Evolutionary conservation across 2,329 filamentous ascomycete species (phyloP), one percentile per base, ranked within the genome.

Genomic region (Catunica adiposa): DNA sequence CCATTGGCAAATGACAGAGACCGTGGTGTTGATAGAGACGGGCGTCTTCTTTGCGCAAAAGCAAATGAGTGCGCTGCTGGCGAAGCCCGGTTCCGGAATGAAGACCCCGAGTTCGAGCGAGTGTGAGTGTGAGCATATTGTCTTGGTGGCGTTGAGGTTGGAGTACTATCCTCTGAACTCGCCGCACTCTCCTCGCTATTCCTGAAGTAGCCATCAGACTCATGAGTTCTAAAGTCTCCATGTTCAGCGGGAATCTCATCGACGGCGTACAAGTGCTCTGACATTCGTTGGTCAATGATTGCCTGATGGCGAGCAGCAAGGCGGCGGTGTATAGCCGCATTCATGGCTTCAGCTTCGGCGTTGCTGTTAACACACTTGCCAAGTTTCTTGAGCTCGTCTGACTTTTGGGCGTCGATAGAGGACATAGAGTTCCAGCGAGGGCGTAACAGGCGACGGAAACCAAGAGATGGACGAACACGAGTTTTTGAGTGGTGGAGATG

Each of bases 1-100:
- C 56, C 56, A 37, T 58, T 55, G 22, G 31, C 56, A 25, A 58
- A 58, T 3, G 56, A 58, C 11, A 58, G 40, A 22, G 56, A 58
- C 14, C 56, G 53, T 3, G 56, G 56, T 3, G 53, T 58, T 20
- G 53, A 52, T 29, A 58, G 50, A 1, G 56, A 58, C 15, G 56
- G 53, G 6, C 56, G 53, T 2, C 53, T 34, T 7, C 56, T 46
- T 40, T 55, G 53, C 3, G 56, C 53, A 38, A 50, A 58, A 9
- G 56, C 56, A 48, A 58, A 58, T 2, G 56, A 58, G 26, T 58
- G 56, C 8, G 56, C 54, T 4, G 56, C 56, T 0, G 56, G 53
- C 7, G 31, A 37, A 2, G 44, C 23, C 4, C 42, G 48, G 26
- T 29, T 38, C 3, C 55, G 55, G 48, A 56, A 56, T 6, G 50